Conservation (phyloP, 306 rosid genomes). For the Prunus mongolica region DNA sequence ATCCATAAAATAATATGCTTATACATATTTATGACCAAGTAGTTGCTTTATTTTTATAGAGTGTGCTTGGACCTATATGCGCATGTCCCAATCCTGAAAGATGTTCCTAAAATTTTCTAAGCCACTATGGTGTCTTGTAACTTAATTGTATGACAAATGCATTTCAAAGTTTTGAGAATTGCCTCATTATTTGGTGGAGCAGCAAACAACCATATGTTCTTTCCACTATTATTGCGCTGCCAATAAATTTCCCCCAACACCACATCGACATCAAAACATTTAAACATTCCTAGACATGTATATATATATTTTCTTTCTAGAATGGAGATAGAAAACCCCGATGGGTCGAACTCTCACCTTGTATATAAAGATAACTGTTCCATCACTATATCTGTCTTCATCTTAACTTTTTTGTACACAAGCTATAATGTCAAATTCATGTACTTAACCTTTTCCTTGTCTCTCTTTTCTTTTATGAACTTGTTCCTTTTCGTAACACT, state of each 20-base stretch:
- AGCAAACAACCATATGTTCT: not conserved
- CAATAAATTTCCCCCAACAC: not conserved
- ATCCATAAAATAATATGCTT: not conserved
- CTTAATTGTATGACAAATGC: conserved; percentile 5
- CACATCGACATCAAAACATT: not conserved
- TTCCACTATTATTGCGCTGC: not conserved
- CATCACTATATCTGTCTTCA: too few relatives aligned
- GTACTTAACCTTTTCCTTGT: not conserved
- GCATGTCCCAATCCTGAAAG: conserved; percentile 25
- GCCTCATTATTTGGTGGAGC: not conserved
- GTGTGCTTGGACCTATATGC: conserved; percentile 9
- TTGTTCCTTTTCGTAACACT: not conserved
- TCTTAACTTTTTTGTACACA: not conserved
- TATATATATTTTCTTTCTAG: too few relatives aligned
- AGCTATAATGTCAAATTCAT: not conserved
- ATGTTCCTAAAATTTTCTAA: conserved; percentile 21
- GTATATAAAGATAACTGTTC: too few relatives aligned
- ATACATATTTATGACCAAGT: not conserved
- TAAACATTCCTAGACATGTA: not conserved
- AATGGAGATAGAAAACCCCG: too few relatives aligned
- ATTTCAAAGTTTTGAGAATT: not conserved
- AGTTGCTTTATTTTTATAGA: conserved; percentile 8
- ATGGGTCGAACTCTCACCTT: not conserved
- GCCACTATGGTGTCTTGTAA: conserved; percentile 11
- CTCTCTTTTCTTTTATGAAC: not conserved